Evolutionary conservation across 352 stramenopile species (phyloP).

Genomic region (Phytophthora sojae): DNA sequence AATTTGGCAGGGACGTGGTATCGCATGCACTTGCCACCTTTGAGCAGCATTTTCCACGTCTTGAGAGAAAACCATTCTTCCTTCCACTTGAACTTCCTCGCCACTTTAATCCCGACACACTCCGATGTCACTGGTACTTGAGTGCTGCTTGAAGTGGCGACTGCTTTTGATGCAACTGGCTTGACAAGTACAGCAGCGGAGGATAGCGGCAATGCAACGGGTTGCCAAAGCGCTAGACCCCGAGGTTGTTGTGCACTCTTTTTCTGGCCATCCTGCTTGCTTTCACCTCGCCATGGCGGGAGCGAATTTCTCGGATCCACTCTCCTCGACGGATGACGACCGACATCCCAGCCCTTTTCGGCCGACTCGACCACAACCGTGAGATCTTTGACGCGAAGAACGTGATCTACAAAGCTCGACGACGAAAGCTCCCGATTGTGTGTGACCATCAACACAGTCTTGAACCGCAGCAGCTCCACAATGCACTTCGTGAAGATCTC

Average conservation of each 20-base stretch:
- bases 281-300: slow-evolving; percentile 36
- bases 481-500: slow-evolving; percentile 70
- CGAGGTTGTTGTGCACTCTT: slow-evolving; percentile 2
- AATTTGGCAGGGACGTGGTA: slow-evolving; percentile 39
- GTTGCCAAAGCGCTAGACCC: slow-evolving; percentile 36
- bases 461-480: slow-evolving; percentile 53
- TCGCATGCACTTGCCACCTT: slow-evolving; percentile 26
- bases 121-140: slow-evolving; percentile 35
- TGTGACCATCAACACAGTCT: slow-evolving; percentile 61
- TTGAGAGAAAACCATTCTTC: slow-evolving; percentile 40
- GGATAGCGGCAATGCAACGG: slow-evolving; percentile 8
- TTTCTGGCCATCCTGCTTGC: background rate
- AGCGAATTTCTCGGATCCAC: slow-evolving; percentile 41
- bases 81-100: slow-evolving; percentile 37
- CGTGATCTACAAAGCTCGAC: slow-evolving; percentile 53
- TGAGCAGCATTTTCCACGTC: slow-evolving; percentile 38
- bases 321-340: slow-evolving; percentile 29
- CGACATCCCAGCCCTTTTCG: slow-evolving; percentile 32
- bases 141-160: background rate
- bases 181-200: slow-evolving; percentile 13
- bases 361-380: slow-evolving; percentile 36
- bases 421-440: slow-evolving; percentile 62
- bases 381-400: slow-evolving; percentile 44
- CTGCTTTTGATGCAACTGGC: slow-evolving; percentile 6
- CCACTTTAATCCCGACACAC: slow-evolving; percentile 32